Evolutionary conservation across 202 grass and related monocot species (phyloP).

Genomic region (Panicum virgatum): DNA sequence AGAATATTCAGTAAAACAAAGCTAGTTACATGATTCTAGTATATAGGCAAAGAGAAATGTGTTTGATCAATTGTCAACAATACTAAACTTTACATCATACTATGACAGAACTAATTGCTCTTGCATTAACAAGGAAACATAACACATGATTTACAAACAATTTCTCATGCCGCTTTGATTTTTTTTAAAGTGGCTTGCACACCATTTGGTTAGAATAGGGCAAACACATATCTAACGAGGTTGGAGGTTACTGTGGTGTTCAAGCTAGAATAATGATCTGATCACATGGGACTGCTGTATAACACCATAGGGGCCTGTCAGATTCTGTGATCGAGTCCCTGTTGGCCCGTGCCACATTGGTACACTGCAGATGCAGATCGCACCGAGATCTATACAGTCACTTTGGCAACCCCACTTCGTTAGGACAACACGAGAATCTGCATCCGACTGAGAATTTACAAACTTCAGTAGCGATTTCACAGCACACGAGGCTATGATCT

Average conservation of each 20-base stretch:
- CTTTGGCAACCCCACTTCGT: background rate
- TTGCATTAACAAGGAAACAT: background rate
- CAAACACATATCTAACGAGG: background rate
- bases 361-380: constrained; percentile 1
- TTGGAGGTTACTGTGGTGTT: background rate
- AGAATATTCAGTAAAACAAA: background rate
- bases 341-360: background rate
- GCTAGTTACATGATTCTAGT: background rate
- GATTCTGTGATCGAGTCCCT: background rate
- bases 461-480: background rate
- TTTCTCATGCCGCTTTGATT: background rate
- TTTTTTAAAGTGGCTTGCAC: background rate
- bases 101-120: background rate
- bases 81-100: background rate
- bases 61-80: background rate
- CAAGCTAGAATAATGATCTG: constrained; percentile 1
- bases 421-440: background rate
- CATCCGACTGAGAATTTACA: background rate
- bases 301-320: background rate
- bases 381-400: background rate
- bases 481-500: background rate
- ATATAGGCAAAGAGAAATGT: background rate
- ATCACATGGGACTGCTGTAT: background rate
- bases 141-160: constrained; percentile 9
- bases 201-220: background rate